Evolutionary conservation across 305 asterid genomes (phyloP).

Genomic region (Andrographis paniculata): DNA sequence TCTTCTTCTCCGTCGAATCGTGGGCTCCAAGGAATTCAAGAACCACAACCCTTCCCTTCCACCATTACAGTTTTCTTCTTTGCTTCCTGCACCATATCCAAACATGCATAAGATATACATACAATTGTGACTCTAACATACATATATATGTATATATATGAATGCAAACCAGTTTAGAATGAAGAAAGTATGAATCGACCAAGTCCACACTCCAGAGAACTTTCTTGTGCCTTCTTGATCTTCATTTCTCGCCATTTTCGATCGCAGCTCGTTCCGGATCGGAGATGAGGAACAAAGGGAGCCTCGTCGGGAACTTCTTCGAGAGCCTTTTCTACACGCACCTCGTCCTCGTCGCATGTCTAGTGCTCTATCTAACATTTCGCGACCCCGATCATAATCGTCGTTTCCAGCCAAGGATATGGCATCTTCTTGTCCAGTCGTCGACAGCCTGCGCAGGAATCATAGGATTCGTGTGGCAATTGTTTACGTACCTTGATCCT

Average conservation of each 20-base stretch:
- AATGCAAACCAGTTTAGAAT: too few species aligned
- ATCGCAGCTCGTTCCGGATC: not conserved
- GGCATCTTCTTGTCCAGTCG: conserved; percentile 36
- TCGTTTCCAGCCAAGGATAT: conserved; percentile 28
- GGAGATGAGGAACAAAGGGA: conserved; percentile 25
- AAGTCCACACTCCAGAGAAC: too few species aligned
- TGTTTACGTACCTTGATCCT: conserved; percentile 23
- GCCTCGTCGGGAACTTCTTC: conserved; percentile 26
- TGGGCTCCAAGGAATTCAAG: too few species aligned
- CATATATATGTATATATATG: too few species aligned
- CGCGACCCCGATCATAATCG: conserved; percentile 20
- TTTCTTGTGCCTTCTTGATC: too few species aligned
- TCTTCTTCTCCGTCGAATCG: too few species aligned
- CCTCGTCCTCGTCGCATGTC: conserved; percentile 21
- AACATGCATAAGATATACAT: too few species aligned
- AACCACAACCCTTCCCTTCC: too few species aligned
- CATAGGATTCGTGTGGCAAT: conserved; percentile 38
- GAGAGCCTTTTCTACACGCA: conserved; percentile 32
- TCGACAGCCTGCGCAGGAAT: conserved; percentile 44
- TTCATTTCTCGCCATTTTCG: not conserved
- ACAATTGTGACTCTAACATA: too few species aligned
- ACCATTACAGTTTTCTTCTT: too few species aligned
- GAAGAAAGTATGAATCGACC: too few species aligned
- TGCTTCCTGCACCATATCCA: too few species aligned
- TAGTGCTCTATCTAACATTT: conserved; percentile 28